Base-by-base conservation (phyloP, 306 rosid species). In the Ormosia semicastrata region DNA sequence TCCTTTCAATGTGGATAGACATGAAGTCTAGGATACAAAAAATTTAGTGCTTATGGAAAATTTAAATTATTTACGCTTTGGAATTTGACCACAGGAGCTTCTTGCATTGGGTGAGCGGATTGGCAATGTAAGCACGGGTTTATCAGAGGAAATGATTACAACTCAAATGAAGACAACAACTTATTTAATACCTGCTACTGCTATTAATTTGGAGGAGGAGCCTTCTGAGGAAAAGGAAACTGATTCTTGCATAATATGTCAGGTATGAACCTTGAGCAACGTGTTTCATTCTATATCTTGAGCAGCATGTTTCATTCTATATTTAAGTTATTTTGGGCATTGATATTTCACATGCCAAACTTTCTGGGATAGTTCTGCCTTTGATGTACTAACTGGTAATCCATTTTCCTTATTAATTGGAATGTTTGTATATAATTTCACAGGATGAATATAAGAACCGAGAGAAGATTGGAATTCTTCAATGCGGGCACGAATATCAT, bases 401-500 rank as follows among this genome's bases (percentile, higher is more conserved):
- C 41, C 6, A 49, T 13, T 49, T 49, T 2, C 71, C 30, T 9
- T 6, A 57, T 17, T 73, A 30, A 75, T 24, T 54, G n/a, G 76
- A 77, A 10, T 64, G 6, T 79, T 13, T 74, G 52, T 40, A 29
- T 77, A 12, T 59, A 34, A 50, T 76, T 84, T 60, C 67, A 11
- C 84, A 96, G 99, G 99, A 96, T 8, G 88, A 91, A n/a, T 96
- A 92, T 69, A 86, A 87, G 87, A 73, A 78, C 85, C 58, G 46
- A 2, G 98, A 96, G 77, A 87, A 78, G 87, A 76, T 96, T 41
- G 99, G 97, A 71, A 73, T 86, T 30, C 97, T 96, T 15, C 58
- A 82, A 53, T 96, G 99, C 32, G 98, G 92, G 71, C 99, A 96
- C 2, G 94, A 93, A 56, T 96, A 92, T 56, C 99, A 96, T 73